These are phyloP conservation scores for Candida ascalaphidarum DNA, from an alignment of 805 yeast species.

Conservation along the genomic window DNA sequence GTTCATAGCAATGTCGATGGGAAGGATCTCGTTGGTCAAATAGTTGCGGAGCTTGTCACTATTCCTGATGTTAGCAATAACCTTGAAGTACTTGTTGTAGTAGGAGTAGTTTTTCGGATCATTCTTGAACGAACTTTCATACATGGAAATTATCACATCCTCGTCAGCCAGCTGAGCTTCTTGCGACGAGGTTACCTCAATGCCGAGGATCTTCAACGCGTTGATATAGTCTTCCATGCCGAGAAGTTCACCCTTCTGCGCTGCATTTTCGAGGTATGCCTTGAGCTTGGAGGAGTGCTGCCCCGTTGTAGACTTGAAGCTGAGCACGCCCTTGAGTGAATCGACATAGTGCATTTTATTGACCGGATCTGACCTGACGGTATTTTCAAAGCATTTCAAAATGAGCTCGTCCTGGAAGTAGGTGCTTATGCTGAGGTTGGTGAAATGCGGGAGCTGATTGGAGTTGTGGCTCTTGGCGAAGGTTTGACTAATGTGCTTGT, in stretches of 20 bases:
- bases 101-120: slow-evolving; percentile 30
- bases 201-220: slow-evolving; percentile 24
- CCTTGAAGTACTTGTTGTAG: slow-evolving; percentile 20
- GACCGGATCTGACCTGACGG: slow-evolving; percentile 21
- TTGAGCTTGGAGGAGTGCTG: slow-evolving; percentile 10
- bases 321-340: slow-evolving; percentile 16
- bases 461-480: slow-evolving; percentile 13
- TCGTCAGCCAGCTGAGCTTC: slow-evolving; percentile 17
- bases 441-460: slow-evolving; percentile 16
- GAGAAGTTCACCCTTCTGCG: slow-evolving; percentile 19
- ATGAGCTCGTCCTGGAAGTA: slow-evolving; percentile 32
- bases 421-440: slow-evolving; percentile 19
- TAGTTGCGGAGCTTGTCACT: slow-evolving; percentile 13
- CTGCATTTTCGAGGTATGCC: slow-evolving; percentile 19
- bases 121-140: slow-evolving; percentile 16
- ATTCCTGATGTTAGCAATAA: slow-evolving; percentile 17
- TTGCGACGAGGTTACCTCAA: slow-evolving; percentile 8
- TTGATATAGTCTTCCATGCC: slow-evolving; percentile 26
- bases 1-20: slow-evolving; percentile 22
- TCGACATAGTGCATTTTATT: slow-evolving; percentile 31
- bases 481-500: slow-evolving; percentile 21
- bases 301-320: slow-evolving; percentile 6
- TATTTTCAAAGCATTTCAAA: slow-evolving; percentile 30
- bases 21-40: slow-evolving; percentile 23
- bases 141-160: slow-evolving; percentile 25